phyloP scores from a whole-genome alignment of 1,139 yeast species.

The Taphrina deformans region DNA sequence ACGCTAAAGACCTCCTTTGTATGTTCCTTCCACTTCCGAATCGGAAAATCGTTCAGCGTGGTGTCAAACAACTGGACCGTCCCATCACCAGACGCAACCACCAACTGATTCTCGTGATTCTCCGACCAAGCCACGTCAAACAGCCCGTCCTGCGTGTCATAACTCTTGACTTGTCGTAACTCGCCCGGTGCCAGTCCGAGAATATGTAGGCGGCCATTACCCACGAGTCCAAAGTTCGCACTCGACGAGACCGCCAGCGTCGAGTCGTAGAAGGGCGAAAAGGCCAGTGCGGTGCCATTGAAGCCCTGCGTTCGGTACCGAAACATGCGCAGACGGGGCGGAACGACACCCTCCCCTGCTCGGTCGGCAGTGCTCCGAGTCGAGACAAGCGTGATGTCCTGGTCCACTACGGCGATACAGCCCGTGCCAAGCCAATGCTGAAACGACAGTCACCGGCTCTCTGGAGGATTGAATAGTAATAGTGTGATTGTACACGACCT shows the following conservation, averaged over 20 bases:
- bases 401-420: too few relatives aligned
- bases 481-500: too few relatives aligned
- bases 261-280: constrained; percentile 89
- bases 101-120: constrained; percentile 78
- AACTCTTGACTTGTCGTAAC: constrained; percentile 44
- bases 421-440: too few relatives aligned
- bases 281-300: constrained; percentile 83
- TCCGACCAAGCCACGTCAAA: constrained; percentile 92
- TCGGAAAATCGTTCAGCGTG: constrained; percentile 66
- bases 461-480: too few relatives aligned
- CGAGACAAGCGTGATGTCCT: too few relatives aligned
- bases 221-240: constrained; percentile 90
- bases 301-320: constrained; percentile 52
- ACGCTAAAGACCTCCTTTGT: constrained; percentile 81
- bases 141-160: constrained; percentile 91
- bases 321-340: constrained; percentile 14
- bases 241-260: constrained; percentile 87
- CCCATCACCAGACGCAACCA: constrained; percentile 88
- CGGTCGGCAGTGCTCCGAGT: too few relatives aligned
- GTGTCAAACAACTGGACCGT: constrained; percentile 77
- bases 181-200: constrained; percentile 71
- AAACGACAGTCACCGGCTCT: too few relatives aligned
- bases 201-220: constrained; percentile 79
- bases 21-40: constrained; percentile 77
- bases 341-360: too few relatives aligned